These are phyloP conservation scores for Borovskyia barvae DNA, from an alignment of 208 protist species.

Conservation along the genomic window DNA sequence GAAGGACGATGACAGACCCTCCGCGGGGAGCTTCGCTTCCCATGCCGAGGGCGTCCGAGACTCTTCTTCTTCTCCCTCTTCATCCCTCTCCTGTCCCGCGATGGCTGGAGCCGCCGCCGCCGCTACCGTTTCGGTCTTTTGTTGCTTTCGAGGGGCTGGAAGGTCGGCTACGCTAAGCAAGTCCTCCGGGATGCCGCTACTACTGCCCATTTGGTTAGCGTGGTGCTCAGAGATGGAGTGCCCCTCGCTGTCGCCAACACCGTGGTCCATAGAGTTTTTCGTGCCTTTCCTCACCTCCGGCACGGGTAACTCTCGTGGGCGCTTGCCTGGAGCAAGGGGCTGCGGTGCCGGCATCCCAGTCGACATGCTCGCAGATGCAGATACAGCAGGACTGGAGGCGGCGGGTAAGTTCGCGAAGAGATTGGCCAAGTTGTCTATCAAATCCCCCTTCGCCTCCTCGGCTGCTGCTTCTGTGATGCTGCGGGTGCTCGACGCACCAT, in stretches of 20 bases:
- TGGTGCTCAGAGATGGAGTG: too few species aligned
- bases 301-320: conserved; percentile 8
- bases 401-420: conserved; percentile 22
- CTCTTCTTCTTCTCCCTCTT: neutral
- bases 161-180: conserved; percentile 10
- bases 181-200: conserved; percentile 1
- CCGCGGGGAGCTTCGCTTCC: neutral
- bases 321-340: conserved; percentile 15
- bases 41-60: neutral
- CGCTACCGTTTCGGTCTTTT: conserved; percentile 2
- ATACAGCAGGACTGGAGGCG: neutral
- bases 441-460: conserved; percentile 16
- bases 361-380: neutral
- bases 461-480: neutral
- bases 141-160: conserved; percentile 16
- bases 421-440: conserved; percentile 15
- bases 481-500: neutral
- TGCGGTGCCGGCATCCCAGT: neutral
- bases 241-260: neutral
- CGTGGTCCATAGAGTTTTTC: too few species aligned
- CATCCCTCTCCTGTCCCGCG: neutral
- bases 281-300: neutral
- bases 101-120: neutral
- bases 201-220: too few species aligned
- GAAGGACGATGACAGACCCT: too few species aligned